These are phyloP conservation scores for Penicillium salamii DNA, from an alignment of 495 filamentous ascomycete genomes.

Conservation along the genomic window DNA sequence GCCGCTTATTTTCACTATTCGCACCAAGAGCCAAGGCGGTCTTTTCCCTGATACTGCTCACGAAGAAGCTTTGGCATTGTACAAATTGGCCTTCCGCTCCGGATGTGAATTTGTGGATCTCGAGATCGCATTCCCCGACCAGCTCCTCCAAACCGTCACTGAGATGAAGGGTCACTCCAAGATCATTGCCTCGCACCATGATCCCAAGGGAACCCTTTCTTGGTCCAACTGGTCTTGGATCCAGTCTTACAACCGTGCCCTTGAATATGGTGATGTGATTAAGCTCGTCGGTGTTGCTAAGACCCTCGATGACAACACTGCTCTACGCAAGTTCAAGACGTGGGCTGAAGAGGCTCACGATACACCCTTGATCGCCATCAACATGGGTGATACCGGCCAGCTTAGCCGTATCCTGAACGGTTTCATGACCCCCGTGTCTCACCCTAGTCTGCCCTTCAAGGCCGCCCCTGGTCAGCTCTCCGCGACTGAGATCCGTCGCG, in stretches of 20 bases:
- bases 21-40: constrained; percentile 83
- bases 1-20: constrained; percentile 90
- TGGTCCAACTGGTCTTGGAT: constrained; percentile 92
- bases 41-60: constrained; percentile 77
- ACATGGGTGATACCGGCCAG: constrained; percentile 89
- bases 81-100: constrained; percentile 72
- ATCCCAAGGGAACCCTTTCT: constrained; percentile 71
- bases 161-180: constrained; percentile 67
- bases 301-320: constrained; percentile 78
- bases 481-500: constrained; percentile 80
- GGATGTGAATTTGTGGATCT: constrained; percentile 92
- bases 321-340: constrained; percentile 76
- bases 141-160: constrained; percentile 63
- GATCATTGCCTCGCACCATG: constrained; percentile 95
- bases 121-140: constrained; percentile 81
- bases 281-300: constrained; percentile 89
- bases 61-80: constrained; percentile 67
- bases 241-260: constrained; percentile 77
- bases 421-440: constrained; percentile 95
- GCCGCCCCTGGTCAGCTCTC: constrained; percentile 94
- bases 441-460: constrained; percentile 83
- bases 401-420: constrained; percentile 84
- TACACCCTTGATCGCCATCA: constrained; percentile 85
- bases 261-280: constrained; percentile 85
- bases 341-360: constrained; percentile 69